phyloP scores from a whole-genome alignment of 2,329 filamentous ascomycete species.

The Hortaea werneckii region DNA sequence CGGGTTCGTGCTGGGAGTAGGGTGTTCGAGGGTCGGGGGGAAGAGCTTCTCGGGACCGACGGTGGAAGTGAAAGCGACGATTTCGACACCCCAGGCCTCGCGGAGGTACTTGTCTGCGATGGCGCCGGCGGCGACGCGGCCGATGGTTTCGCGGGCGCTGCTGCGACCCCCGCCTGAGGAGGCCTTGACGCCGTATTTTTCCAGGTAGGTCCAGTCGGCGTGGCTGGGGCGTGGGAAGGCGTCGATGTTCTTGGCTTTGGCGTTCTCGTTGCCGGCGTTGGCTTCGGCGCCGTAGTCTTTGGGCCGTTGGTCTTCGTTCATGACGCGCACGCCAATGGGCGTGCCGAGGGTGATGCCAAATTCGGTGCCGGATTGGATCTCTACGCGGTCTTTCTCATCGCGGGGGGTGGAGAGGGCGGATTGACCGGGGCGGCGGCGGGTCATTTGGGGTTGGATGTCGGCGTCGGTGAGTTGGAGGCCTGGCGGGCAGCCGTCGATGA shows the following conservation, averaged over 20 bases:
- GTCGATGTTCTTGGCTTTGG: slow-evolving; percentile 59
- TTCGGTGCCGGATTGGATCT: slow-evolving; percentile 89
- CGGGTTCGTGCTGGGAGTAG: slow-evolving; percentile 63
- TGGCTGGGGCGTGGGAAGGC: slow-evolving; percentile 82
- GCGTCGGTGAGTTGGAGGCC: slow-evolving; percentile 71
- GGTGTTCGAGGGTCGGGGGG: slow-evolving; percentile 57
- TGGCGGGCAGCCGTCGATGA: slow-evolving; percentile 85
- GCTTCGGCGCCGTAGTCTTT: slow-evolving; percentile 63
- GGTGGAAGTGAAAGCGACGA: slow-evolving; percentile 79
- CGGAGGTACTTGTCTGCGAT: slow-evolving; percentile 88
- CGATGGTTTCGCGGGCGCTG: slow-evolving; percentile 89
- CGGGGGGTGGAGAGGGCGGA: slow-evolving; percentile 82
- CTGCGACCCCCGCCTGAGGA: slow-evolving; percentile 81
- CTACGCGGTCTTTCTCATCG: slow-evolving; percentile 82
- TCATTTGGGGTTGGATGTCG: slow-evolving; percentile 84
- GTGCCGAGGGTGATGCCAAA: slow-evolving; percentile 83
- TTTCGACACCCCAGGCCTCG: slow-evolving; percentile 74
- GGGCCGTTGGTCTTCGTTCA: slow-evolving; percentile 87
- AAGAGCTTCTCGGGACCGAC: slow-evolving; percentile 74
- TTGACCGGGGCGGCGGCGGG: slow-evolving; percentile 78
- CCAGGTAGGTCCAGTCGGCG: slow-evolving; percentile 92
- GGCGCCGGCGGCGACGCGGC: slow-evolving; percentile 78
- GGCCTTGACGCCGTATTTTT: slow-evolving; percentile 94
- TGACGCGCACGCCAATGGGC: slow-evolving; percentile 76
- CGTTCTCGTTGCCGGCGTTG: not conserved